Conservation (phyloP, 805 yeast genomes). For the Metschnikowia continentalis region DNA sequence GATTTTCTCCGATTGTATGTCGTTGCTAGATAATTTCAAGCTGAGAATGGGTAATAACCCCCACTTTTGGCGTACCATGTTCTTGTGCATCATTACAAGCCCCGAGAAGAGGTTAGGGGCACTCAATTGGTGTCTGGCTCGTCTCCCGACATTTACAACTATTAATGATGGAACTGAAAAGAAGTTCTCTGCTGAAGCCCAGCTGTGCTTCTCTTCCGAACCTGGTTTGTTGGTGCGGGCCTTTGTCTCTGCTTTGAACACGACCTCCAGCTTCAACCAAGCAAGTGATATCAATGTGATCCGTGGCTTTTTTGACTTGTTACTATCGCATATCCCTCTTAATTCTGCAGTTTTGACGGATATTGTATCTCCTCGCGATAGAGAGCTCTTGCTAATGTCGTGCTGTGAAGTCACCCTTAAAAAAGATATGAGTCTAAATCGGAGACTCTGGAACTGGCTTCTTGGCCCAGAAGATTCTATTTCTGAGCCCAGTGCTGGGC, state of each 20-base stretch:
- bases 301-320: slow-evolving; percentile 82
- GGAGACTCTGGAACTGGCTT: slow-evolving; percentile 92
- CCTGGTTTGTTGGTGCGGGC: slow-evolving; percentile 77
- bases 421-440: slow-evolving; percentile 89
- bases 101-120: slow-evolving; percentile 84
- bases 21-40: slow-evolving; percentile 58
- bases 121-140: slow-evolving; percentile 63
- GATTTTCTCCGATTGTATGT: slow-evolving; percentile 58
- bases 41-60: slow-evolving; percentile 56
- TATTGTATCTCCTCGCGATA: slow-evolving; percentile 49
- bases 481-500: slow-evolving; percentile 8
- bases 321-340: slow-evolving; percentile 64
- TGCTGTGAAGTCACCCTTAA: slow-evolving; percentile 68
- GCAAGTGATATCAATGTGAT: slow-evolving; percentile 63
- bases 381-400: slow-evolving; percentile 52
- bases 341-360: slow-evolving; percentile 52
- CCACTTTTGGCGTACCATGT: slow-evolving; percentile 84
- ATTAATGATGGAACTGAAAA: slow-evolving; percentile 19
- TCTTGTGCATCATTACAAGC: slow-evolving; percentile 68
- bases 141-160: slow-evolving; percentile 58
- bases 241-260: slow-evolving; percentile 61
- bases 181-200: slow-evolving; percentile 29
- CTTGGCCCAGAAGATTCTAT: slow-evolving; percentile 62
- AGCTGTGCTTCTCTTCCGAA: slow-evolving; percentile 65
- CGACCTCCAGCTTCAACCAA: slow-evolving; percentile 25